phyloP scores from a whole-genome alignment of 2,329 filamentous ascomycete species.

The Fonsecaea monophora region DNA sequence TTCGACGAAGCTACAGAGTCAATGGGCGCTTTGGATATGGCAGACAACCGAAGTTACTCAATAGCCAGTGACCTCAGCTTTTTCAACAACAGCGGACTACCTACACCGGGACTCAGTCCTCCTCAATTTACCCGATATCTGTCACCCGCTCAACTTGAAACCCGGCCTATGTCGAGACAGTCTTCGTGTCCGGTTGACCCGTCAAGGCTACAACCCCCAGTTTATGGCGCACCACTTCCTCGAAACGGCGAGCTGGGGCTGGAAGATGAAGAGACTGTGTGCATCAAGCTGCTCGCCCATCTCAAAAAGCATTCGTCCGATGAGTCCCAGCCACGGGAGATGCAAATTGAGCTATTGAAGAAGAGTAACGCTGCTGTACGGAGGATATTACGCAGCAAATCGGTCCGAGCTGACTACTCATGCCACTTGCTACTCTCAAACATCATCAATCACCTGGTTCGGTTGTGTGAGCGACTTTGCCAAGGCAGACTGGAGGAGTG shows the following conservation, averaged over 20 bases:
- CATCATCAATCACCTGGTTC: constrained; percentile 36
- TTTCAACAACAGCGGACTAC: constrained; percentile 35
- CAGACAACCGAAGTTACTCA: constrained; percentile 34
- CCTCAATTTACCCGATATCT: constrained; percentile 36
- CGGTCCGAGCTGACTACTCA: constrained; percentile 36
- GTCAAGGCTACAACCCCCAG: constrained; percentile 20
- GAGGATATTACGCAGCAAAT: constrained; percentile 33
- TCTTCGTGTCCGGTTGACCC: constrained; percentile 19
- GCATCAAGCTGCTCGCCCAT: constrained; percentile 39
- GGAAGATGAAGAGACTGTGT: constrained; percentile 39
- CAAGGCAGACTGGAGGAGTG: constrained; percentile 15
- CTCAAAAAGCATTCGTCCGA: constrained; percentile 36
- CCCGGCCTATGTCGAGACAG: constrained; percentile 28
- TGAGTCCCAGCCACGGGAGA: constrained; percentile 25
- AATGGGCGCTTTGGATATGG: constrained; percentile 34
- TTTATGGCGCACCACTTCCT: constrained; percentile 4
- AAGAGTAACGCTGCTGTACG: constrained; percentile 37
- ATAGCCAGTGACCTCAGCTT: constrained; percentile 32
- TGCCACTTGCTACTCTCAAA: constrained; percentile 39
- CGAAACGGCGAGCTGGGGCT: background rate
- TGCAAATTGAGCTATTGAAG: constrained; percentile 35
- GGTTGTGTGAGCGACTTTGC: constrained; percentile 35
- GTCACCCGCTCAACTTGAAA: constrained; percentile 34
- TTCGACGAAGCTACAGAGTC: constrained; percentile 35
- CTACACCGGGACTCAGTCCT: constrained; percentile 38